These are phyloP conservation scores for Hypocrella siamensis DNA, from an alignment of 2,329 filamentous ascomycete species.

Conservation along the genomic window DNA sequence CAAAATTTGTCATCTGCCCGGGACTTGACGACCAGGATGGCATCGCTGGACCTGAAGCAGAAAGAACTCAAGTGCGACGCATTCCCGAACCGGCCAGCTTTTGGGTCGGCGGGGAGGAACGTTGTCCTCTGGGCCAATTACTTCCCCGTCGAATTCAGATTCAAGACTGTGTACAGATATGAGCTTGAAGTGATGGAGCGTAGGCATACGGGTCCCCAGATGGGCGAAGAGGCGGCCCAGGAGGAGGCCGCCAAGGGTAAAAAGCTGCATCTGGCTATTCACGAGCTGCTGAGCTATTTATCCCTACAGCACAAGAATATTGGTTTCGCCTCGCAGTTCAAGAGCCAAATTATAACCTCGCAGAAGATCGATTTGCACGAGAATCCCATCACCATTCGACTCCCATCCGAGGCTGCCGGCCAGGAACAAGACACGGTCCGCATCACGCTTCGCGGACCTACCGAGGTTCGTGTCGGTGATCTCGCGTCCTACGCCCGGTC, in stretches of 20 bases:
- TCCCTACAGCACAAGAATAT: constrained; percentile 12
- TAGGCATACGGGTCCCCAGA: constrained; percentile 15
- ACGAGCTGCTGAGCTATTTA: constrained; percentile 20
- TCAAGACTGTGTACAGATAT: constrained; percentile 27
- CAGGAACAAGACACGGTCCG: constrained; percentile 18
- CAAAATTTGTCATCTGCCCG: constrained; percentile 12
- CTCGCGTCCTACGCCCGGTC: constrained; percentile 29
- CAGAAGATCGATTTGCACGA: constrained; percentile 18
- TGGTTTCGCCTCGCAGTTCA: constrained; percentile 32
- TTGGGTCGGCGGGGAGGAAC: constrained; percentile 24
- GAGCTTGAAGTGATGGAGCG: constrained; percentile 20
- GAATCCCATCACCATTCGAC: constrained; percentile 17
- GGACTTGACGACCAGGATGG: constrained; percentile 20
- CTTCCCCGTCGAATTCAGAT: constrained; percentile 26
- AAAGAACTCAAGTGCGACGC: constrained; percentile 8
- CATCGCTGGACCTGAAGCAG: constrained; percentile 14
- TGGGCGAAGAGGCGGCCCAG: constrained; percentile 22
- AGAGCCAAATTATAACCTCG: constrained; percentile 27
- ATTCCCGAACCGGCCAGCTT: constrained; percentile 33
- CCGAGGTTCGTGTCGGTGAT: constrained; percentile 19
- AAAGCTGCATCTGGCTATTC: constrained; percentile 27
- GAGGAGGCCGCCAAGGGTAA: constrained; percentile 21
- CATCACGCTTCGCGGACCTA: constrained; percentile 25
- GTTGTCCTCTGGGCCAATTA: constrained; percentile 40
- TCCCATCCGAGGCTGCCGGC: constrained; percentile 16